Evolutionary conservation across 2,329 filamentous ascomycete genomes (phyloP).

Genomic region (Aspergillus neotritici): DNA sequence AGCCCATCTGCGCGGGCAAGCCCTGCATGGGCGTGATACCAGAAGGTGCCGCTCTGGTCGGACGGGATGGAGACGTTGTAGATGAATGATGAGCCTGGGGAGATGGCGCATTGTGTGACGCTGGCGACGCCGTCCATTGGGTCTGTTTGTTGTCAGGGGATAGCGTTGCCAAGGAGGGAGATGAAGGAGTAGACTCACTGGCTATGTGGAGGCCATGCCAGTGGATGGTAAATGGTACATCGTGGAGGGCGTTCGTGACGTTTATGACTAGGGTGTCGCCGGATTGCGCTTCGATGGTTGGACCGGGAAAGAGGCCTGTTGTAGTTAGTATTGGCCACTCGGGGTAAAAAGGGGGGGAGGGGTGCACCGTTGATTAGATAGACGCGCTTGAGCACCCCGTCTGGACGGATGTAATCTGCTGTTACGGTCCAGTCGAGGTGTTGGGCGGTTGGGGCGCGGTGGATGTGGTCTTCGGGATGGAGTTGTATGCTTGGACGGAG

Average conservation of each 20-base stretch:
- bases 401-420: conserved; percentile 35
- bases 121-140: conserved; percentile 63
- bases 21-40: conserved; percentile 46
- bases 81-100: conserved; percentile 49
- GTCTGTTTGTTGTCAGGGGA: conserved; percentile 13
- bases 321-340: neutral
- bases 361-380: conserved; percentile 46
- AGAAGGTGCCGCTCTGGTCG: conserved; percentile 43
- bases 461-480: conserved; percentile 41
- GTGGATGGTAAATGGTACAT: conserved; percentile 41
- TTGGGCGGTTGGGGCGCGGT: conserved; percentile 30
- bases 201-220: conserved; percentile 45
- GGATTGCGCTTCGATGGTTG: conserved; percentile 45
- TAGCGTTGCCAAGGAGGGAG: neutral
- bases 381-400: conserved; percentile 48
- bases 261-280: conserved; percentile 43
- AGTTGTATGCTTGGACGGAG: conserved; percentile 25
- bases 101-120: conserved; percentile 63
- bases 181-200: conserved; percentile 20
- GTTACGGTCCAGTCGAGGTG: conserved; percentile 41
- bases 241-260: conserved; percentile 37
- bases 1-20: conserved; percentile 43
- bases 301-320: conserved; percentile 43
- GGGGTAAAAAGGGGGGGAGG: neutral
- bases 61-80: conserved; percentile 38